These are phyloP conservation scores for Pythium folliculosum DNA, from an alignment of 352 stramenopile species.

Conservation along the genomic window DNA sequence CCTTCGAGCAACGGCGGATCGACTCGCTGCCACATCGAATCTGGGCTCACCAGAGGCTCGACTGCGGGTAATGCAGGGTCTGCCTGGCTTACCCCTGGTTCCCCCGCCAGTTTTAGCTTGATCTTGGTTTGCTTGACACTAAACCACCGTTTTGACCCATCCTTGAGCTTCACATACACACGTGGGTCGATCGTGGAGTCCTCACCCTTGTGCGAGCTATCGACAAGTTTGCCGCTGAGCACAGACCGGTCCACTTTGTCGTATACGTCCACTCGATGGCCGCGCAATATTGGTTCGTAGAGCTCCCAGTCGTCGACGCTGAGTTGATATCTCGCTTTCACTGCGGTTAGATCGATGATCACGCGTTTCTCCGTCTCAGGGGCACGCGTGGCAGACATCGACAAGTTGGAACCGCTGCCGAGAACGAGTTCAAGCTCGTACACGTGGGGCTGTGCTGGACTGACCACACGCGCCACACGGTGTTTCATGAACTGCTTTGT, in stretches of 20 bases:
- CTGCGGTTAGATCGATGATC: constrained; percentile 9
- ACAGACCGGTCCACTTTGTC: constrained; percentile 27
- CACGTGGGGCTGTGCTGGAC: not conserved
- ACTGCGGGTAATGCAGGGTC: not conserved
- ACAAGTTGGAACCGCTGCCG: constrained; percentile 6
- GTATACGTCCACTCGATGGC: constrained; percentile 29
- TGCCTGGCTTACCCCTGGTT: not conserved
- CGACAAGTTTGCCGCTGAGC: constrained; percentile 24
- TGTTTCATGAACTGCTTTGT: constrained; percentile 30
- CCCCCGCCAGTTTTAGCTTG: constrained; percentile 22
- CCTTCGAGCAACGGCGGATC: not conserved
- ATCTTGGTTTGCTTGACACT: constrained; percentile 27
- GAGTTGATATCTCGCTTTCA: constrained; percentile 19
- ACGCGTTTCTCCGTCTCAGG: not conserved
- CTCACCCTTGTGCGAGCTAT: not conserved
- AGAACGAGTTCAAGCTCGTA: constrained; percentile 12
- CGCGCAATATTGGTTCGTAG: constrained; percentile 1
- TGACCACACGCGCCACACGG: constrained; percentile 5
- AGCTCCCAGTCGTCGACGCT: constrained; percentile 1
- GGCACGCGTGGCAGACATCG: not conserved
- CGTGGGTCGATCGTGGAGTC: not conserved
- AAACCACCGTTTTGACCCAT: constrained; percentile 25
- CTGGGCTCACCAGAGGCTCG: not conserved
- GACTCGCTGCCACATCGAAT: constrained; percentile 20
- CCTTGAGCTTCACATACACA: constrained; percentile 27